These are phyloP conservation scores for Bombardia bombarda DNA, from an alignment of 495 filamentous ascomycete genomes.

Conservation along the genomic window DNA sequence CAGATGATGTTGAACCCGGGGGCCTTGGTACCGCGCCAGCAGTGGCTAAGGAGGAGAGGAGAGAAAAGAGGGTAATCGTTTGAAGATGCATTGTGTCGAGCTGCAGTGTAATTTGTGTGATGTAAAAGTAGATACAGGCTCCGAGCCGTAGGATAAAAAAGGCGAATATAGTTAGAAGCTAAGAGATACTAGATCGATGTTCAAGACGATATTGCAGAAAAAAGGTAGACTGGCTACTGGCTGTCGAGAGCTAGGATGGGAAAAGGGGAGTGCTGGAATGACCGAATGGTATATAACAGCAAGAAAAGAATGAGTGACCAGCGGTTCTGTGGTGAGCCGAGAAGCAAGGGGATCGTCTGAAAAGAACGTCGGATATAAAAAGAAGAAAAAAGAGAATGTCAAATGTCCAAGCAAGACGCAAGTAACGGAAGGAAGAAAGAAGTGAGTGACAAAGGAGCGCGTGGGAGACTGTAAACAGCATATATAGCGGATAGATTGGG, in stretches of 20 bases:
- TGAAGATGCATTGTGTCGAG: slow-evolving; percentile 12
- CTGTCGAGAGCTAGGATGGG: neutral
- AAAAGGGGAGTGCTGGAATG: neutral
- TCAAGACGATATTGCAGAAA: too few species aligned
- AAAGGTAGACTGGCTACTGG: neutral
- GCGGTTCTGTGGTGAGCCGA: slow-evolving; percentile 3
- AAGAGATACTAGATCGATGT: too few species aligned
- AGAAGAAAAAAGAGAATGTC: slow-evolving; percentile 1
- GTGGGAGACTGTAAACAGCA: slow-evolving; percentile 6
- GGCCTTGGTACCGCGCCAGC: slow-evolving; percentile 12
- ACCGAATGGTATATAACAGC: neutral
- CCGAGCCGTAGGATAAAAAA: neutral
- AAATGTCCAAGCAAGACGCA: neutral
- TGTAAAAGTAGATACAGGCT: neutral
- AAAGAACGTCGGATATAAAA: neutral
- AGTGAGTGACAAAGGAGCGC: neutral
- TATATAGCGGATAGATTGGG: slow-evolving; percentile 14
- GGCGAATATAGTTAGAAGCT: too few species aligned
- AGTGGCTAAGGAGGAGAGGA: slow-evolving; percentile 17
- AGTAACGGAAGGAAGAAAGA: neutral
- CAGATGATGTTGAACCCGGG: slow-evolving; percentile 20
- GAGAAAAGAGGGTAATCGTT: slow-evolving; percentile 9
- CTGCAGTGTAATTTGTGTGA: neutral
- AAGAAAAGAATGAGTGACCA: slow-evolving; percentile 4
- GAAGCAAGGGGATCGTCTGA: neutral